Conservation (phyloP, 768 basidiomycete species). For the Kwoniella mangroviensis region DNA sequence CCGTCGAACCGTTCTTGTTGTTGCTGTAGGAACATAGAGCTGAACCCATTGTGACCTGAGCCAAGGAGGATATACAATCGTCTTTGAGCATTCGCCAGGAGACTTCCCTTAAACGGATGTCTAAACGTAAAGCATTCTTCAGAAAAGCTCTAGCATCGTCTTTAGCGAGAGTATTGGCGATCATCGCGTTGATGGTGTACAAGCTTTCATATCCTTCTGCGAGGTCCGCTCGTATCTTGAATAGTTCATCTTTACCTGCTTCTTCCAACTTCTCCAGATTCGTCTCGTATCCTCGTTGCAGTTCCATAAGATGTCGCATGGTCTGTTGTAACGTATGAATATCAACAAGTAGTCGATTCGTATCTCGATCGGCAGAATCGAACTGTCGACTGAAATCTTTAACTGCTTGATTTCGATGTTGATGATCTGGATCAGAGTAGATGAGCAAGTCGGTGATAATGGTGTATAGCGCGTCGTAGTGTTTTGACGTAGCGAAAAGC, state of each 20-base stretch:
- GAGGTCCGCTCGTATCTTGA: conserved; percentile 74
- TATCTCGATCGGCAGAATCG: conserved; percentile 61
- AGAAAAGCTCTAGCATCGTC: conserved; percentile 68
- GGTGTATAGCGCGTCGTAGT: conserved; percentile 83
- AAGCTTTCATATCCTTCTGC: conserved; percentile 77
- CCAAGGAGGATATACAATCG: conserved; percentile 70
- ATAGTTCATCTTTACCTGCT: conserved; percentile 63
- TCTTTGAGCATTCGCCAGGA: conserved; percentile 87
- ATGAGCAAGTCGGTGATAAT: conserved; percentile 83
- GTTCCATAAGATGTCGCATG: conserved; percentile 64
- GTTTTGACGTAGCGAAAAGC: conserved; percentile 77
- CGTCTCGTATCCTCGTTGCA: conserved; percentile 57
- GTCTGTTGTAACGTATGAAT: conserved; percentile 67
- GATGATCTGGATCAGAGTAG: conserved; percentile 86
- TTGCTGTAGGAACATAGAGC: conserved; percentile 82
- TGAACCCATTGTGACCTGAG: conserved; percentile 80
- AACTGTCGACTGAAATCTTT: conserved; percentile 84
- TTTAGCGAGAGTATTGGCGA: conserved; percentile 75
- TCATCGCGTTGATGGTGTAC: conserved; percentile 76
- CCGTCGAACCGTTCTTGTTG: conserved; percentile 83
- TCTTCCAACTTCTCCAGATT: conserved; percentile 56
- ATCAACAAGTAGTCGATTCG: conserved; percentile 39
- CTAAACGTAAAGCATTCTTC: conserved; percentile 78
- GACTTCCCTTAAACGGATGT: conserved; percentile 81
- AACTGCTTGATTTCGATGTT: conserved; percentile 74